Percentiles rank a stretch among this genome's conserved stretches.
Conservation (phyloP, 192 early-diverging fungal genomes). For the Funneliformis mosseae region DNA sequence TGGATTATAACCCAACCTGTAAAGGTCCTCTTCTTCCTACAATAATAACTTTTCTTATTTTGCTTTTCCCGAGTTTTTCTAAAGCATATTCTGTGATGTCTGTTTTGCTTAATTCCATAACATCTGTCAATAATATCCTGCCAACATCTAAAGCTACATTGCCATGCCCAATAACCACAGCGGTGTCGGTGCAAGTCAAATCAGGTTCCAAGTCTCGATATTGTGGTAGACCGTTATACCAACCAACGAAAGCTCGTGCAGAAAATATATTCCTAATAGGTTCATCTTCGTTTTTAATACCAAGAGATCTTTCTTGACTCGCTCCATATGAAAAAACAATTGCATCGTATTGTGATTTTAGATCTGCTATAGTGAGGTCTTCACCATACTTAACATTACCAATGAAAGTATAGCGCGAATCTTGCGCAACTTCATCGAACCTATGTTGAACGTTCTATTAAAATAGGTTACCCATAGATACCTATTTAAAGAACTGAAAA, state of each 20-base stretch:
- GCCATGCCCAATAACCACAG: conserved; percentile 87
- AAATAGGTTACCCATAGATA: conserved; percentile 26
- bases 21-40: conserved; percentile 90
- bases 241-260: conserved; percentile 87
- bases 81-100: conserved; percentile 84
- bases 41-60: conserved; percentile 81
- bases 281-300: conserved; percentile 67
- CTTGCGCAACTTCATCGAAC: conserved; percentile 76
- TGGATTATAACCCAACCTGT: conserved; percentile 57
- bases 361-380: conserved; percentile 50
- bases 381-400: conserved; percentile 78
- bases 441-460: conserved; percentile 80
- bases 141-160: conserved; percentile 95
- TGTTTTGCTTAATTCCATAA: conserved; percentile 75
- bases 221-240: conserved; percentile 91
- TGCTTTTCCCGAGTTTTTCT: conserved; percentile 62
- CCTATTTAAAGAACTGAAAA: not conserved
- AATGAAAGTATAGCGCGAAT: conserved; percentile 73
- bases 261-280: conserved; percentile 62
- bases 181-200: conserved; percentile 68
- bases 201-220: conserved; percentile 63
- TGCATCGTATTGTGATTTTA: conserved; percentile 68
- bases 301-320: conserved; percentile 67
- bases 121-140: conserved; percentile 75
- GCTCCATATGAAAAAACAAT: conserved; percentile 89